Base-by-base conservation (phyloP, 148 eudicot species). In the Linanthus parryae region DNA sequence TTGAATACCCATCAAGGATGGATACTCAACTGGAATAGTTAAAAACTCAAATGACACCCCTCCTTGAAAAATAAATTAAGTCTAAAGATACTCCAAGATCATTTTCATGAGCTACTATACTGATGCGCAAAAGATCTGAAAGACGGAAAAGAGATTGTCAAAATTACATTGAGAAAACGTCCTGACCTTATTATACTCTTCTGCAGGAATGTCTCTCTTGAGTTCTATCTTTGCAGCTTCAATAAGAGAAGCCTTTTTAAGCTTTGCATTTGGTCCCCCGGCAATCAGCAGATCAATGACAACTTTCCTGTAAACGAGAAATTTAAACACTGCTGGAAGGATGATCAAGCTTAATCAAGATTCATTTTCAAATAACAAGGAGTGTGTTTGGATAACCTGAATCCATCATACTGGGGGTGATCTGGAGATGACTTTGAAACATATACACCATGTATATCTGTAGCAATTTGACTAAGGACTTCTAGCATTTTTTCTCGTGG, bases 221-320 rank as follows among this genome's bases (percentile, higher is more conserved):
- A 84, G 84, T 70, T 79, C 61, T 54, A 65, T 62, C 66, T 79
- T 79, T 39, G 87, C 83, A 75, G 96, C 98, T 73, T 75, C 90
- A 41, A 71, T 17, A 64, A 92, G 66, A 47, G 73, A 54, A 41
- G 87, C 71, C 72, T 75, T 87, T 65, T 75, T 92, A 51, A 92
- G 87, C 78, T 77, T 82, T 37, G 76, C 94, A 61, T 74, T 71
- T 3, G 88, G 83, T 26, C 81, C 80, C 55, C 64, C 71, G 28
- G 78, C 96, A 63, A 74, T 56, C 53, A 83, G 70, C 44, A 84
- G 85, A 58, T 75, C 77, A 62, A 92, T 75, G 16, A 92, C 81
- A 49, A 77, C 44, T 44, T 70, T 75, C 78, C 98, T 87, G 81
- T 57, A 54, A 31, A 38, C 34, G 52, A 10, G 14, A 14, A 26